Evolutionary conservation across 139 green algal species (phyloP), one percentile per base, ranked within the genome.

Genomic region (Nannochloris sp.): DNA sequence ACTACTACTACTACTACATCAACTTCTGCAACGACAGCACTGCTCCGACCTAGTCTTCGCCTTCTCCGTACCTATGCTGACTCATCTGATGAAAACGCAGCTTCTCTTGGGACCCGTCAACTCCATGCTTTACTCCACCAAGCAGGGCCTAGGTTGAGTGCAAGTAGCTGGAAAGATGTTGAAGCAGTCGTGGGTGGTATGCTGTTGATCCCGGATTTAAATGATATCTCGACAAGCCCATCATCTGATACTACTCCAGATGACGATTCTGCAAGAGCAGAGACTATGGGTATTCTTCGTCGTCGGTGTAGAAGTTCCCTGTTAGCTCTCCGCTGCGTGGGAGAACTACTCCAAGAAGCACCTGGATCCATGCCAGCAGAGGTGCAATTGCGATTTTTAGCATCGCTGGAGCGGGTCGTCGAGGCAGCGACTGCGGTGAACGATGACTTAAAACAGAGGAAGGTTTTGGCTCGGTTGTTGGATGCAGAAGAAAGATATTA

Each of bases 281-380:
- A 72, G 56, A 37, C n/a, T 6, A 4, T 67, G 31, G 42, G 42
- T 19, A 19, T 51, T 51, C 19, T 51, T 19, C 55, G 66, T 36
- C 66, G 54, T 29, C 31, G 37, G 45, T 61, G 66, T 60, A 59
- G 66, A 15, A 23, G 67, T n/a, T 29, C 33, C 7, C 39, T 73
- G 31, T 60, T 73, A 47, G 54, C 64, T 59, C 54, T 66, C 30
- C 39, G 66, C 1, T 57, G 56, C 23, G 8, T 73, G 4, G 58
- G 56, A 10, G 38, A 19, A 19, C 46, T 74, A 54, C 46, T 74
- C 53, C 14, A 29, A 7, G 30, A 68, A 36, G 32, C 42, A 1
- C 44, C 25, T 4, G 46, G 27, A 32, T 39, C 27, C 34, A 54
- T 74, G 45, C 67, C 59, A 8, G 56, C 32, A 1, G 8, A 30